Base-by-base conservation (phyloP, 169 alveolate species). In the Cyclospora cayetanensis region DNA sequence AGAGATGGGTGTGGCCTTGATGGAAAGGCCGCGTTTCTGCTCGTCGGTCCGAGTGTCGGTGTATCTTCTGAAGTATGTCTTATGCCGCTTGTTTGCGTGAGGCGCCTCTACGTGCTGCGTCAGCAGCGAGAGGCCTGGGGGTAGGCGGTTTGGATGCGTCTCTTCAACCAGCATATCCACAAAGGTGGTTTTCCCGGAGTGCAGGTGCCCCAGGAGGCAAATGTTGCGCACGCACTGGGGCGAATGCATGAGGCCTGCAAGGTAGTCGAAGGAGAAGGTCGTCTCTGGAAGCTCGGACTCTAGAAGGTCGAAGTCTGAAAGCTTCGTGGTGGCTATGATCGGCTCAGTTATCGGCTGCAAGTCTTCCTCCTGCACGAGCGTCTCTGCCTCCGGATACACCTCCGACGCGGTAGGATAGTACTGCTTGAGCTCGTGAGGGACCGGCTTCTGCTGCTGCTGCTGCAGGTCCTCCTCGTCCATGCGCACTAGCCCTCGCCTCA, bases 21-120 rank as follows among this genome's bases (percentile, higher is more conserved):
- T 96, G 25, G 99, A 97, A 84, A 99, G 95, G 80, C 97, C 98
- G 63, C 99, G 95, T 53, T 98, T 98, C 91, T 97, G 98, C 93
- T 99, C 99, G 96, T 99, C 99, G 77, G 94, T 95, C 74, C 99
- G 94, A 18, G 98, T 96, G 95, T 99, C 99, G n/a, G 99, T 97
- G 95, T 98, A 99, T 70, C 98, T 65, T 20, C 80, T 82, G 84
- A 91, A 83, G 34, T 60, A 65, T 1, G 68, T 63, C 60, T 25
- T 20, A 22, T 60, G 76, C 42, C 91, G 12, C 65, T 53, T 70
- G 89, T 42, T 93, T 80, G 87, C 93, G 80, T 77, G 74, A 65
- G 90, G 93, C 85, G 42, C 83, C 52, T 68, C 88, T 65, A 55
- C 72, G 35, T 52, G 86, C 93, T 91, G 87, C 68, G 91, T 15